A percentile compares a stretch with the other conserved stretches of the same genome.
phyloP scores from a whole-genome alignment of 73 alveolate genomes.

The Paramecium biaurelia region DNA sequence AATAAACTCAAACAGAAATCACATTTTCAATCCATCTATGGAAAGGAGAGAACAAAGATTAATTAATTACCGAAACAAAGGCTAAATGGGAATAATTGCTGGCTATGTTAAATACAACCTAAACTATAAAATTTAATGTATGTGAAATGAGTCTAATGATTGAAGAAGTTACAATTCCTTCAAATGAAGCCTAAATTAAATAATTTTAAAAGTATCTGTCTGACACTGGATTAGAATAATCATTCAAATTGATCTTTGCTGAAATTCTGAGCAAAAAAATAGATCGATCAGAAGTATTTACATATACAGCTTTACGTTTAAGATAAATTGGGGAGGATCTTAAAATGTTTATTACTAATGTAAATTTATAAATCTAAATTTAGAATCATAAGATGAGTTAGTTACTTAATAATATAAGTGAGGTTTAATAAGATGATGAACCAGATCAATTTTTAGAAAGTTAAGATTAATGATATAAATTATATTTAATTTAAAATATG shows the following conservation, averaged over 20 bases:
- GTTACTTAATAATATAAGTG: conserved; percentile 1
- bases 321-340: conserved; percentile 7
- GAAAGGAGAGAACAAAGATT: not conserved
- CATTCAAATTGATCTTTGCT: conserved; percentile 63
- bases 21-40: not conserved
- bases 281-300: conserved; percentile 52
- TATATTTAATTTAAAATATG: conserved; percentile 58
- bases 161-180: conserved; percentile 12
- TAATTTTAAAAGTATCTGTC: conserved; percentile 56
- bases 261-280: conserved; percentile 64
- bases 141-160: not conserved
- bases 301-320: conserved; percentile 66
- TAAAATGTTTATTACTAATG: not conserved
- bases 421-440: conserved; percentile 3
- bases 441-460: conserved; percentile 22
- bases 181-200: conserved; percentile 23
- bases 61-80: not conserved
- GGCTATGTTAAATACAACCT: not conserved
- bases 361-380: not conserved
- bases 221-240: conserved; percentile 59
- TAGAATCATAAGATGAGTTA: conserved; percentile 21
- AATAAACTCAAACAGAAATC: not conserved
- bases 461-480: not conserved
- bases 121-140: not conserved
- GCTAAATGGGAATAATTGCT: not conserved